Percentiles rank a stretch among this genome's conserved stretches.
phyloP scores from a whole-genome alignment of 176 grass and related monocot species.

The Alopecurus myosuroides region DNA sequence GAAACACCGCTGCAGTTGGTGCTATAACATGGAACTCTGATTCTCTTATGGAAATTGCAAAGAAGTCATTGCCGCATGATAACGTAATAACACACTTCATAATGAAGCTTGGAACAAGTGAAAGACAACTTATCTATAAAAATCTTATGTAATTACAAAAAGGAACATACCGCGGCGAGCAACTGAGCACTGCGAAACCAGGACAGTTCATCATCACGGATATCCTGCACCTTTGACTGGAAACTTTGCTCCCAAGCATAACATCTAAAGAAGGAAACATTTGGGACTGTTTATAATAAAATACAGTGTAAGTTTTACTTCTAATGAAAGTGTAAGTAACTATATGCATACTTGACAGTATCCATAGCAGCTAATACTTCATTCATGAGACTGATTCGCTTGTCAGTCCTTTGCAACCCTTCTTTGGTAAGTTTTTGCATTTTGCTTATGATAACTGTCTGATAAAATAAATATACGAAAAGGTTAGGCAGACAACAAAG shows the following conservation, averaged over 20 bases:
- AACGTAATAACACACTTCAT: background rate
- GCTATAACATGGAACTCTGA: background rate
- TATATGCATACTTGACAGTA: conserved; percentile 87
- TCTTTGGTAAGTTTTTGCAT: conserved; percentile 98
- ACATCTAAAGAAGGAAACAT: conserved; percentile 48
- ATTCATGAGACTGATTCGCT: conserved; percentile 95
- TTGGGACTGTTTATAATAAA: background rate
- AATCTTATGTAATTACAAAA: background rate
- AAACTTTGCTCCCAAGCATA: conserved; percentile 99
- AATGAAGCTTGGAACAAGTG: conserved; percentile 2
- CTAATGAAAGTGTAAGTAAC: background rate
- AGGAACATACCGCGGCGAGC: conserved; percentile 70
- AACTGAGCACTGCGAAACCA: conserved; percentile 94
- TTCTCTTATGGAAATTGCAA: background rate
- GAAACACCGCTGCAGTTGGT: background rate
- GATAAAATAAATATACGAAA: conserved; percentile 22
- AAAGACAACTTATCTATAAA: conserved; percentile 12
- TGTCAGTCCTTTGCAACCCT: conserved; percentile 97
- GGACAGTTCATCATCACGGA: conserved; percentile 93
- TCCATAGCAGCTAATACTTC: conserved; percentile 99
- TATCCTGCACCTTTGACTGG: conserved; percentile 87
- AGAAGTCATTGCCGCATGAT: background rate
- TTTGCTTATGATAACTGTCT: conserved; percentile 89
- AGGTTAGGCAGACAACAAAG: background rate
- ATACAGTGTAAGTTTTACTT: background rate